Base-by-base conservation (phyloP, 2,329 filamentous ascomycete species). In the Pezicula radicicola region DNA sequence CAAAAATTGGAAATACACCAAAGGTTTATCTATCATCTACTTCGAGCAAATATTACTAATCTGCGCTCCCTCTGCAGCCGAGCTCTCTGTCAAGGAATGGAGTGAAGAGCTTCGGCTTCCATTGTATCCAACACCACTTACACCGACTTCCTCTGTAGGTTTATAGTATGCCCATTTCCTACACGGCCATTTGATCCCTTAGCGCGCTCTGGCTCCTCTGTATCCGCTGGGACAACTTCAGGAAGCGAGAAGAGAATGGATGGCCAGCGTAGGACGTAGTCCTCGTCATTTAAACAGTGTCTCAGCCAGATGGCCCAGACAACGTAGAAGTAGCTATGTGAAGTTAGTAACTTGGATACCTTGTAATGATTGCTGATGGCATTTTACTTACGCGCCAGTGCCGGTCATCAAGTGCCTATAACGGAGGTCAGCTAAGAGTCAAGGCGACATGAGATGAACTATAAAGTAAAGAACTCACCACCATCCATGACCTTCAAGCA, bases 401-500 rank as follows among this genome's bases (percentile, higher is more conserved):
- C 86, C 86, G 1, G 86, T 89, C 79, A 88, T 83, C n/a, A 89
- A 60, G 70, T 89, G 85, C 82, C 81, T 66, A 47, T 21, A 46
- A 25, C 15, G 3, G 30, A 13, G 2, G 16, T 58, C 48, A 49
- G 48, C 49, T 44, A 41, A 5, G 6, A 18, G 16, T 42, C 40
- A 19, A 25, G 10, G 10, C 6, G 5, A 30, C 42, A 28, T 37
- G 7, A 18, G 30, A 39, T 41, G 6, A 44, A 21, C 18, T 3
- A 36, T 44, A 35, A 6, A 46, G 10, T 28, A 15, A 13, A 21
- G 16, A 49, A 69, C 78, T 68, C 68, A 83, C 85, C 85, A 88
- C 84, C 85, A 88, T 9, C 85, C 85, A 68, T 89, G 85, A 1
- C 84, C 84, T 63, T 89, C 85, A 1, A 88, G 73, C n/a, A 89